phyloP scores from a whole-genome alignment of 306 rosid genomes.

The Rosa rugosa region DNA sequence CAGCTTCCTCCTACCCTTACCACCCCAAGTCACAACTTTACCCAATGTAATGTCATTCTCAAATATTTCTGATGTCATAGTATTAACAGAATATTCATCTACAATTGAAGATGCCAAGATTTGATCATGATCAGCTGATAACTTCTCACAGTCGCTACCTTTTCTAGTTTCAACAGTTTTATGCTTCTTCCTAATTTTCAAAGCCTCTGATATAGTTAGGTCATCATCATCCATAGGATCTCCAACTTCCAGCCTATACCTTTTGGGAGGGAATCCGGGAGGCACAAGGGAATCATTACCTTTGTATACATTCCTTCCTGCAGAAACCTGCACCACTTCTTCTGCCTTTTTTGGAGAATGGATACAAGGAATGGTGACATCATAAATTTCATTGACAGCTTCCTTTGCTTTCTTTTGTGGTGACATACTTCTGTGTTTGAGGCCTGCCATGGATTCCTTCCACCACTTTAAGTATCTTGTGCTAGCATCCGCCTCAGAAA shows the following conservation, averaged over 20 bases:
- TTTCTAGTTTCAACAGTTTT: neutral
- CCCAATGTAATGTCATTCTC: neutral
- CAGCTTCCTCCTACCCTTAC: neutral
- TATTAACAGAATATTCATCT: neutral
- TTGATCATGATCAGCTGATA: neutral
- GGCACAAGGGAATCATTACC: neutral
- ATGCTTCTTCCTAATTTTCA: neutral
- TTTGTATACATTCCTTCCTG: neutral
- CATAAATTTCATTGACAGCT: neutral
- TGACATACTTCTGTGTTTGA: neutral
- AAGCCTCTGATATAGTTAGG: neutral
- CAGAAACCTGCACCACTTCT: neutral
- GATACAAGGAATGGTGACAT: neutral
- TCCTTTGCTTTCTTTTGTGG: neutral
- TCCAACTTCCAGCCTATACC: neutral
- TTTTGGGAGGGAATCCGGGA: neutral
- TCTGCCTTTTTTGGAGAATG: neutral
- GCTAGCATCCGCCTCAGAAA: slow-evolving; percentile 29
- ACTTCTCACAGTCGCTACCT: neutral
- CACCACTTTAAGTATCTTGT: slow-evolving; percentile 21
- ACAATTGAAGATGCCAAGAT: slow-evolving; percentile 2
- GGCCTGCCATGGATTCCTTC: neutral
- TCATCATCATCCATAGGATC: slow-evolving; percentile 1
- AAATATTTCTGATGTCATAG: neutral
- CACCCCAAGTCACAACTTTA: neutral